Evolutionary conservation across 805 yeast species (phyloP).

Genomic region (Ogataea haglerorum): DNA sequence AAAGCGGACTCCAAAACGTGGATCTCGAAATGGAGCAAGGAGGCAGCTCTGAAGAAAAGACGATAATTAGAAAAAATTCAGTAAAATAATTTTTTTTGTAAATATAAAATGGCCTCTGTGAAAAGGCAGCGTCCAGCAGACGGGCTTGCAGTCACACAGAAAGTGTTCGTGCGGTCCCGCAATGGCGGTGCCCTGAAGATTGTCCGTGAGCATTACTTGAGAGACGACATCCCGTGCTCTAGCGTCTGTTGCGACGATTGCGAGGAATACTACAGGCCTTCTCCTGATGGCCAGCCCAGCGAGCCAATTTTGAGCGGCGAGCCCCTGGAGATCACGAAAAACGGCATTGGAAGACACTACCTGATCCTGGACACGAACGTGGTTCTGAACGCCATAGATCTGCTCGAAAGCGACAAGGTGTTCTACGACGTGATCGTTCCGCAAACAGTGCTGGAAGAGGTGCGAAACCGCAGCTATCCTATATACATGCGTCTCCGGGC

Average conservation of each 20-base stretch:
- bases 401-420: conserved; percentile 71
- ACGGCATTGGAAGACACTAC: conserved; percentile 66
- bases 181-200: conserved; percentile 88
- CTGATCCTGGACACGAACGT: conserved; percentile 85
- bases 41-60: conserved; percentile 41
- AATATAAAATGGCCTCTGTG: conserved; percentile 10
- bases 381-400: conserved; percentile 82
- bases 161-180: conserved; percentile 88
- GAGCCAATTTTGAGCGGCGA: conserved; percentile 59
- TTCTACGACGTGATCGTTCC: conserved; percentile 92
- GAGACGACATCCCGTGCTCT: conserved; percentile 90
- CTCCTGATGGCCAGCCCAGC: conserved; percentile 66
- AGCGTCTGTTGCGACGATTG: conserved; percentile 70
- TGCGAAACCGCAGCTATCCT: conserved; percentile 81
- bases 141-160: conserved; percentile 69
- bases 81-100: background rate
- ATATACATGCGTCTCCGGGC: conserved; percentile 81
- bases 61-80: background rate
- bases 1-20: conserved; percentile 61
- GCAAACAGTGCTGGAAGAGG: conserved; percentile 92
- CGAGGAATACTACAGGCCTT: conserved; percentile 48
- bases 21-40: conserved; percentile 65
- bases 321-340: conserved; percentile 47
- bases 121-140: conserved; percentile 44
- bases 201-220: conserved; percentile 89